Base-by-base conservation (phyloP, 2,329 filamentous ascomycete genomes). In the Bertia moriformis region DNA sequence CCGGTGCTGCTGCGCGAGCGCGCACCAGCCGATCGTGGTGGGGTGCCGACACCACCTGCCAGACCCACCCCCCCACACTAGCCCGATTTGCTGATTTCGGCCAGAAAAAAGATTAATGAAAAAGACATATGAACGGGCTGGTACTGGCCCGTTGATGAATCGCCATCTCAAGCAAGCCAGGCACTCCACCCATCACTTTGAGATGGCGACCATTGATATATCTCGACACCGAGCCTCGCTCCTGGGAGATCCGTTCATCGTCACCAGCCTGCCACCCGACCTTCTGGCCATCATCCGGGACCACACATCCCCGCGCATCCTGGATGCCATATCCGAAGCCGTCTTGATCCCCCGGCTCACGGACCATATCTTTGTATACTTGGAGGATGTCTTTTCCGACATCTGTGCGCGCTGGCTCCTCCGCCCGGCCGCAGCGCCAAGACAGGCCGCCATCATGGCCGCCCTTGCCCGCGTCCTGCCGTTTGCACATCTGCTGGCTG, bases 401-500 rank as follows among this genome's bases (percentile, higher is more conserved):
- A 66, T 93, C 38, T 85, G 82, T 58, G 82, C 86, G 44, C 69
- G 82, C 63, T 93, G 86, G 86, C 65, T 82, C 35, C 64, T 67
- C 50, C 56, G 62, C 53, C 49, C 62, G 19, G 56, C 57, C 19
- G 57, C 54, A 32, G 51, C 57, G 45, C 48, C 45, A 40, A 55
- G 49, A 47, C 57, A 58, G 48, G 58, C 56, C 49, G 57, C 49
- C 40, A 59, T 80, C 39, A 69, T 89, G 45, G 70, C 78, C 41
- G 80, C 83, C 20, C 83, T 94, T 61, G 81, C 83, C 43, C 73
- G 83, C 51, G 69, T 94, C 45, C 57, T 95, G 49, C 84, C 86
- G 14, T 79, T 91, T 64, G 83, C 83, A 46, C 83, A 86, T 38
- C 76, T 89, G 53, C 66, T 96, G 33, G 76, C 79, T 39, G 71